phyloP scores from a whole-genome alignment of 768 basidiomycete genomes.

The Lentinus tigrinus region DNA sequence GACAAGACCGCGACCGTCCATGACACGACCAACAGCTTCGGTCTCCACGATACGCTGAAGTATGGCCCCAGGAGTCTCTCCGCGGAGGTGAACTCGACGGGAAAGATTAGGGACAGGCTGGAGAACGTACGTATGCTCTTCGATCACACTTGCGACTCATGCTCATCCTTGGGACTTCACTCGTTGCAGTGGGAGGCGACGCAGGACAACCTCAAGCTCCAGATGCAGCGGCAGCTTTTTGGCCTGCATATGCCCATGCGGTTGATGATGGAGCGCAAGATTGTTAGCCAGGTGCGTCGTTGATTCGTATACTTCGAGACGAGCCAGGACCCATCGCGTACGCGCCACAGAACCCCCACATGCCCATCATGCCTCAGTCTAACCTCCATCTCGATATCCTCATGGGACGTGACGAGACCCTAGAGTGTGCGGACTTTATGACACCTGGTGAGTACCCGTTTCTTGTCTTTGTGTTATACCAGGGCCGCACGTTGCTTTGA shows the following conservation, averaged over 20 bases:
- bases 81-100: conserved; percentile 63
- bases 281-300: conserved; percentile 67
- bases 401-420: conserved; percentile 85
- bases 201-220: conserved; percentile 84
- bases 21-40: conserved; percentile 70
- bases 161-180: not conserved
- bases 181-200: conserved; percentile 98
- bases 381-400: conserved; percentile 92
- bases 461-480: no score
- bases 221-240: conserved; percentile 77
- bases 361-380: conserved; percentile 61
- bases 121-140: conserved; percentile 58
- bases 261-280: conserved; percentile 89
- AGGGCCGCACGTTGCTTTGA: no score
- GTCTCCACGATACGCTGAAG: conserved; percentile 84
- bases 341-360: conserved; percentile 56
- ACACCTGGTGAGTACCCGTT: conserved; percentile 48
- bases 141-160: not conserved
- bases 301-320: not conserved
- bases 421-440: conserved; percentile 82
- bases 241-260: conserved; percentile 91
- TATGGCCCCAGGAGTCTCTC: conserved; percentile 84
- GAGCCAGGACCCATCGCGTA: not conserved
- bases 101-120: conserved; percentile 66
- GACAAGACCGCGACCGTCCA: conserved; percentile 63